phyloP scores from a whole-genome alignment of 192 early-diverging fungal genomes.

The Oehlia diaphana region DNA sequence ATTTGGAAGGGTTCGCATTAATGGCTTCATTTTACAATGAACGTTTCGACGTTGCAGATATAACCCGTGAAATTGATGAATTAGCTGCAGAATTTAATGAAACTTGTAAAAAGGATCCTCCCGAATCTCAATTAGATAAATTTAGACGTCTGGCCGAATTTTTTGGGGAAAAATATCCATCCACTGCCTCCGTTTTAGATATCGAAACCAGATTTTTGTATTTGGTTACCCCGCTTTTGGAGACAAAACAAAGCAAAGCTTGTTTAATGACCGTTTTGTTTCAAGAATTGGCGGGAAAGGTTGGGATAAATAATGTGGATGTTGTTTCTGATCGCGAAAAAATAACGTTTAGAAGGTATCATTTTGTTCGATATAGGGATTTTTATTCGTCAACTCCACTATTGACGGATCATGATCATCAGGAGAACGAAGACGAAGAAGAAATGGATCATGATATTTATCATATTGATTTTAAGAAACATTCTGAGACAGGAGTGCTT shows the following conservation, averaged over 20 bases:
- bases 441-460: conserved; percentile 6
- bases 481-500: conserved; percentile 22
- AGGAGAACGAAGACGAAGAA: background rate
- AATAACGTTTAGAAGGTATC: conserved; percentile 17
- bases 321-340: conserved; percentile 22
- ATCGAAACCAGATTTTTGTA: conserved; percentile 28
- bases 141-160: conserved; percentile 5
- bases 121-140: conserved; percentile 7
- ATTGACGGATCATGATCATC: conserved; percentile 4
- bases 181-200: conserved; percentile 8
- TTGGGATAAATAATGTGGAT: conserved; percentile 22
- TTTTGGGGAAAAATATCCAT: conserved; percentile 20
- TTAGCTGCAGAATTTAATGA: conserved; percentile 18
- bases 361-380: conserved; percentile 18
- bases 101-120: background rate
- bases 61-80: conserved; percentile 15
- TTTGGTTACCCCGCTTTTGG: conserved; percentile 7
- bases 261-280: conserved; percentile 15
- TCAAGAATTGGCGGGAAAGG: conserved; percentile 12
- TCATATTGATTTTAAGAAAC: conserved; percentile 31
- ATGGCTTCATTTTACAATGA: conserved; percentile 28
- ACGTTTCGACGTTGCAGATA: conserved; percentile 12
- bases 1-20: conserved; percentile 20
- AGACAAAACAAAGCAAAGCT: conserved; percentile 28
- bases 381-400: background rate